Evolutionary conservation across 2,329 filamentous ascomycete genomes (phyloP).

Genomic region (Tolypocladium cylindrosporum): DNA sequence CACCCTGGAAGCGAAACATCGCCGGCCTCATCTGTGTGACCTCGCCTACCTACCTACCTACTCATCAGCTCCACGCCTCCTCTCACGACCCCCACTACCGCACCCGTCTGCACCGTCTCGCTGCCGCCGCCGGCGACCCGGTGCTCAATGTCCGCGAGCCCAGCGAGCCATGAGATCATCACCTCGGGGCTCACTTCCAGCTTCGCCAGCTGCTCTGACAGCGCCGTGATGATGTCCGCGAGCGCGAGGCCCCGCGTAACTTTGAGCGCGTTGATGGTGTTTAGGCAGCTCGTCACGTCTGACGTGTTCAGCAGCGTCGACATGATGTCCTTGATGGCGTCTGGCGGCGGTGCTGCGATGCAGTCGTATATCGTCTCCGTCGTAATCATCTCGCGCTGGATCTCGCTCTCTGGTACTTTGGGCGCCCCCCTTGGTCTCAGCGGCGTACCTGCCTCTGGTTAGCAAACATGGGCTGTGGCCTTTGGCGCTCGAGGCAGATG

Average conservation of each 20-base stretch:
- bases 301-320: conserved; percentile 72
- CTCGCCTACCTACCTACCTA: conserved; percentile 5
- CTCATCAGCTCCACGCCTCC: conserved; percentile 68
- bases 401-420: conserved; percentile 50
- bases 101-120: conserved; percentile 85
- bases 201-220: conserved; percentile 73
- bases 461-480: conserved; percentile 1
- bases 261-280: conserved; percentile 83
- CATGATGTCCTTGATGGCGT: conserved; percentile 76
- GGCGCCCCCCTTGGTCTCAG: conserved; percentile 50
- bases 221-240: conserved; percentile 82
- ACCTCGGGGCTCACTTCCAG: conserved; percentile 80
- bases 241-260: conserved; percentile 75
- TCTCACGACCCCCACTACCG: conserved; percentile 79
- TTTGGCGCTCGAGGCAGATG: conserved; percentile 1
- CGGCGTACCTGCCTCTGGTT: conserved; percentile 46
- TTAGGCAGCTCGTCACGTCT: conserved; percentile 83
- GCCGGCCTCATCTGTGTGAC: not conserved
- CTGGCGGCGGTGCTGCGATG: conserved; percentile 87
- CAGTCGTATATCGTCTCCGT: conserved; percentile 96
- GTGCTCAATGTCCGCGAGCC: conserved; percentile 87
- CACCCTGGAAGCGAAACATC: no score
- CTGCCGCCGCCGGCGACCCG: conserved; percentile 78
- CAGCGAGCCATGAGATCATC: conserved; percentile 84
- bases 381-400: conserved; percentile 68